Conservation (phyloP, 2,329 filamentous ascomycete species). For the Clonostachys sp. region DNA sequence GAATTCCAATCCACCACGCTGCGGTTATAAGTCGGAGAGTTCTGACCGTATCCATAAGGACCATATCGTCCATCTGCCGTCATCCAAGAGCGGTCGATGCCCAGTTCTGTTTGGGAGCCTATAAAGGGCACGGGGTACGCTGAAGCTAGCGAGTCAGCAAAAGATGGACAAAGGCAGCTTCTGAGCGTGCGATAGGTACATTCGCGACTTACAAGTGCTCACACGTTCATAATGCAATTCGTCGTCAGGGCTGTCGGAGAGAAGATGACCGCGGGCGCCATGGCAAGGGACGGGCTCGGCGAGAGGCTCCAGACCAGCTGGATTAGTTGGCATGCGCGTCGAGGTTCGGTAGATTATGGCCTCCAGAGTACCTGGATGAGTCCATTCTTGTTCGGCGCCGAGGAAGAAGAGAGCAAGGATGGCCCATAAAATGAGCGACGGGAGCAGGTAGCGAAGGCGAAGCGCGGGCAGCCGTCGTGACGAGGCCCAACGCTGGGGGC, state of each 20-base stretch:
- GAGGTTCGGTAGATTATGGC: too few species aligned
- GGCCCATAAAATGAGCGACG: too few species aligned
- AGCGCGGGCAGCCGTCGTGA: too few species aligned
- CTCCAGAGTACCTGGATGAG: too few species aligned
- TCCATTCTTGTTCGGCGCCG: too few species aligned
- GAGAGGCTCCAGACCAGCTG: not conserved
- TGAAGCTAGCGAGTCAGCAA: conserved; percentile 5
- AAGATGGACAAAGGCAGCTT: conserved; percentile 1
- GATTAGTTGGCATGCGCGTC: too few species aligned
- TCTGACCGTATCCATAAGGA: conserved; percentile 20
- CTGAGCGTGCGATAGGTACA: not conserved
- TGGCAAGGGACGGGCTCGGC: conserved; percentile 12
- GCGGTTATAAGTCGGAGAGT: conserved; percentile 13
- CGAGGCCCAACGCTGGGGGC: too few species aligned
- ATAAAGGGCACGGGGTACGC: conserved; percentile 20
- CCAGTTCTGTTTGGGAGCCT: conserved; percentile 20
- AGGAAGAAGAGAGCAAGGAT: too few species aligned
- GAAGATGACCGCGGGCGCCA: conserved; percentile 15
- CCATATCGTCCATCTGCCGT: conserved; percentile 16
- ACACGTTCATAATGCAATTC: conserved; percentile 10
- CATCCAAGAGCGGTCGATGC: conserved; percentile 20
- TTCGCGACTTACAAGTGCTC: not conserved
- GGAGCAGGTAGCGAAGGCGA: too few species aligned
- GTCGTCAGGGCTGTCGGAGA: conserved; percentile 16
- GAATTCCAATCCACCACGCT: conserved; percentile 18